phyloP scores from a whole-genome alignment of 805 yeast species.

The Candida dajiaensis region DNA sequence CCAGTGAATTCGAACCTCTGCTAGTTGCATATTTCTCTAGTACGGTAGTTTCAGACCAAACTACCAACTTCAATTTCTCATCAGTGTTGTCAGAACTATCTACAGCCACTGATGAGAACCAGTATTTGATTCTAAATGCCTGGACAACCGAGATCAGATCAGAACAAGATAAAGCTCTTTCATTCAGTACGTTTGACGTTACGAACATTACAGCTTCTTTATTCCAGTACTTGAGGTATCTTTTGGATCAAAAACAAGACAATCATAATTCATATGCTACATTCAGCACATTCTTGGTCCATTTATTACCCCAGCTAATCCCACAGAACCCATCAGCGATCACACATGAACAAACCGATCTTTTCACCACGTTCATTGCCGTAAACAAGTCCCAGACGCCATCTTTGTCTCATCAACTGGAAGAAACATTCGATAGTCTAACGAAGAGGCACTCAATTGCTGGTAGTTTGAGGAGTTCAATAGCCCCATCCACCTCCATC shows the following conservation, averaged over 20 bases:
- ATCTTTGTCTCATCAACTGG: conserved; percentile 11
- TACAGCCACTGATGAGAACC: conserved; percentile 12
- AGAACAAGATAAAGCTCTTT: conserved; percentile 2
- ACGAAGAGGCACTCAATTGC: conserved; percentile 12
- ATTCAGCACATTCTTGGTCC: conserved; percentile 10
- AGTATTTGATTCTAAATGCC: conserved; percentile 13
- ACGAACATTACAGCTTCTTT: conserved; percentile 9
- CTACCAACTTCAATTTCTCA: conserved; percentile 10
- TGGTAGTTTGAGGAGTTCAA: not conserved
- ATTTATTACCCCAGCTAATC: conserved; percentile 7
- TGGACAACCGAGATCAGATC: conserved; percentile 12
- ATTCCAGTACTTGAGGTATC: conserved; percentile 7
- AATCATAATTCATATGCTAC: conserved; percentile 3
- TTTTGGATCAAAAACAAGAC: conserved; percentile 3
- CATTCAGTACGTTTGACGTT: conserved; percentile 14
- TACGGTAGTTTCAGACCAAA: conserved; percentile 3
- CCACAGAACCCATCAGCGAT: conserved; percentile 5
- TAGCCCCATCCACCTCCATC: not conserved
- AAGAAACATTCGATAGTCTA: conserved; percentile 6
- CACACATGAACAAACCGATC: conserved; percentile 8
- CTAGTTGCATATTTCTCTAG: conserved; percentile 12
- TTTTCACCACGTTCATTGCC: conserved; percentile 8
- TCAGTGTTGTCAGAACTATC: conserved; percentile 8
- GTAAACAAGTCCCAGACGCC: conserved; percentile 5
- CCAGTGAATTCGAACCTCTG: conserved; percentile 16